Conservation (phyloP, 2,329 filamentous ascomycete species). For the Fusarium proliferatum region DNA sequence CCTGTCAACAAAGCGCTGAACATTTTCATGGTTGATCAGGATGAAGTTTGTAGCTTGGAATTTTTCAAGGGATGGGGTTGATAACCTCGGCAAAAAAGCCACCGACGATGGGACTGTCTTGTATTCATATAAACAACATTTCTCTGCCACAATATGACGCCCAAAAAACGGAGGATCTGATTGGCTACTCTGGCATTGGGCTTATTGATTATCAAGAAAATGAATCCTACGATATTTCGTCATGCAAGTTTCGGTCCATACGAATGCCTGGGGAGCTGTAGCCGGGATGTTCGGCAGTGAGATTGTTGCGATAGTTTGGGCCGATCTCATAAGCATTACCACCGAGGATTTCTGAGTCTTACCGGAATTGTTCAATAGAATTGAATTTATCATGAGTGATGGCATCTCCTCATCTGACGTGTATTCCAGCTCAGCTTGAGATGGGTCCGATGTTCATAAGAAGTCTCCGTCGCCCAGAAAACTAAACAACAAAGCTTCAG, state of each 20-base stretch:
- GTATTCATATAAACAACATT: neutral
- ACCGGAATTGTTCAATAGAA: accelerated
- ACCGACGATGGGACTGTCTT: slow-evolving; percentile 12
- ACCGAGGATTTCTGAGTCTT: accelerated
- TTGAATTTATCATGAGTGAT: accelerated
- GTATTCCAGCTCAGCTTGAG: neutral
- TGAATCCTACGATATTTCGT: neutral
- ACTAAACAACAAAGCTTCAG: neutral
- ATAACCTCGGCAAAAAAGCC: slow-evolving; percentile 14
- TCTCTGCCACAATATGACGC: neutral
- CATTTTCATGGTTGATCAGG: neutral
- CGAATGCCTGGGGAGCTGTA: neutral
- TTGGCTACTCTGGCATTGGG: neutral
- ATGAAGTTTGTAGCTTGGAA: neutral
- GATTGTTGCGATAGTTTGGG: neutral
- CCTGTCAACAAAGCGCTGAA: neutral
- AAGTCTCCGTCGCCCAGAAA: neutral
- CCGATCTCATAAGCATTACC: neutral
- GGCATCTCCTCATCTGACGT: neutral
- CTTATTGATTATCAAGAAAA: neutral
- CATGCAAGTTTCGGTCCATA: neutral
- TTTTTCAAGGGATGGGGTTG: neutral
- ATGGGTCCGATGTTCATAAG: neutral
- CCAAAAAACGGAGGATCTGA: neutral
- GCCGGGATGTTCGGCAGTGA: neutral